Base-by-base conservation (phyloP, 2,329 filamentous ascomycete genomes). In the Aplosporella prunicola region DNA sequence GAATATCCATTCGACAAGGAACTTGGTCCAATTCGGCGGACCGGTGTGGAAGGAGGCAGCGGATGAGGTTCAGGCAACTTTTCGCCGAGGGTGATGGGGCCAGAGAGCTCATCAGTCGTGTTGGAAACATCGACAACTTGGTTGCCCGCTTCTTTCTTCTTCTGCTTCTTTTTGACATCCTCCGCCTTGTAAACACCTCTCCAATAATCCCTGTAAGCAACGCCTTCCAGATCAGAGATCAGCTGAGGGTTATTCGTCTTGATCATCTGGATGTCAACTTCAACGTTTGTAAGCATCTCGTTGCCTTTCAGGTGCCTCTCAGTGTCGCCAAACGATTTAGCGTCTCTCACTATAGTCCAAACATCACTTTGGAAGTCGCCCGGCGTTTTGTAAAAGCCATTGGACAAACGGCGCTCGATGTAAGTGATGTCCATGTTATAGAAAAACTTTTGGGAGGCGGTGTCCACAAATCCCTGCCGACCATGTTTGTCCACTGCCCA, bases 401-500 rank as follows among this genome's bases (percentile, higher is more conserved):
- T 96, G 4, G 87, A 93, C 22, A 98, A 68, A n/a, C 91, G 80
- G 56, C 94, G 87, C 63, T 98, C 91, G 36, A 98, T 95, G 1
- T 82, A 89, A 3, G 81, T 81, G 9, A 89, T 83, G 53, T 96
- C 88, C 30, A 98, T 68, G 49, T 98, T 98, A 67, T 95, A 96
- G 58, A 80, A 96, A 58, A 88, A 91, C 57, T 91, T 94, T 40
- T 78, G 78, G 2, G 78, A 84, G 2, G 72, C 71, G 5, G 76
- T 78, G 46, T 96, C 83, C 25, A 77, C 69, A 29, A 98, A 66
- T 11, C 88, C 87, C 26, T 76, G 70, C 9, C 82, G 76, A 7
- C 82, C 88, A 45, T 91, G 75, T 45, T 79, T 78, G 56, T 98
- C 89, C 48, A 76, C 78, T 25, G 76, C 76, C 42, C 87, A 78